Evolutionary conservation across 257 asterid genomes (phyloP).

Genomic region (Nicotiana tabacum): DNA sequence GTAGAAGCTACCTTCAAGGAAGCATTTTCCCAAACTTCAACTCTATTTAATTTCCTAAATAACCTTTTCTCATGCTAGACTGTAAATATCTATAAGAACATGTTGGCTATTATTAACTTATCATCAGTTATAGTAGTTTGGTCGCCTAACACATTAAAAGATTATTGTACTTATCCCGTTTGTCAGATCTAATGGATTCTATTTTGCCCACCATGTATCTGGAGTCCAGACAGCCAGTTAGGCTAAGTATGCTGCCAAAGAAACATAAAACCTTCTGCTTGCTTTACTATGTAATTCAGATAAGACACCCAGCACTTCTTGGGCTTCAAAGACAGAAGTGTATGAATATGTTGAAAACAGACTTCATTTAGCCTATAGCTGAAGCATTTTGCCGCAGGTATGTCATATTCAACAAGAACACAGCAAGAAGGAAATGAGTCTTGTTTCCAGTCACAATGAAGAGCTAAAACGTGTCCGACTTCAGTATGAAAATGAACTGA

Average conservation of each 20-base stretch:
- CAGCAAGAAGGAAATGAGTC: slow-evolving; percentile 50
- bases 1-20: not conserved
- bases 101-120: slow-evolving; percentile 1
- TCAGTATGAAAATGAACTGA: slow-evolving; percentile 75
- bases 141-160: not conserved
- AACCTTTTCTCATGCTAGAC: not conserved
- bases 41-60: not conserved
- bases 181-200: not conserved
- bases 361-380: slow-evolving; percentile 20
- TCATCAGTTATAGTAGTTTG: not conserved
- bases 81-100: not conserved
- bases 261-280: slow-evolving; percentile 3
- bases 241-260: not conserved
- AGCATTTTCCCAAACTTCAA: not conserved
- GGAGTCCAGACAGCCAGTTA: not conserved
- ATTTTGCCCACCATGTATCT: not conserved
- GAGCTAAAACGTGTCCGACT: slow-evolving; percentile 56
- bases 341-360: not conserved
- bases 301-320: not conserved
- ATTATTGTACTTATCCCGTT: not conserved
- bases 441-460: slow-evolving; percentile 60
- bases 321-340: not conserved
- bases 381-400: slow-evolving; percentile 36
- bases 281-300: not conserved
- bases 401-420: slow-evolving; percentile 61